Conservation (phyloP, 257 asterid genomes). For the Nicotiana noctiflora region DNA sequence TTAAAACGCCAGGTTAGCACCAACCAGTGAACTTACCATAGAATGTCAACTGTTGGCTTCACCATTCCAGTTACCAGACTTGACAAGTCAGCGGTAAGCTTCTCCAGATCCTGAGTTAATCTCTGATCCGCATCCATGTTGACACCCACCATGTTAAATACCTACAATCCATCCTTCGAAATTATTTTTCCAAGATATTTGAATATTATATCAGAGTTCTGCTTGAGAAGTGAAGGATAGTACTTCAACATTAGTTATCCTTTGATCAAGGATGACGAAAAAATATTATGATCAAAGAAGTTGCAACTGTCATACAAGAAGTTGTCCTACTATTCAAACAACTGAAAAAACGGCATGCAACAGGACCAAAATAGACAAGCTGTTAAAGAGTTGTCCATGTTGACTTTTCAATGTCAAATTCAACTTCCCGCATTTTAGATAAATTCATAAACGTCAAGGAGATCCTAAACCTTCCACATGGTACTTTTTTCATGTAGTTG, state of each 20-base stretch:
- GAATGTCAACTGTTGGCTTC: constrained; percentile 93
- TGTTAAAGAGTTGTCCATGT: neutral
- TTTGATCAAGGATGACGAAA: neutral
- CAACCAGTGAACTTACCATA: constrained; percentile 50
- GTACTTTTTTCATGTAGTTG: constrained; percentile 1
- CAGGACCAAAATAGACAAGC: neutral
- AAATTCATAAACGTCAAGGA: neutral
- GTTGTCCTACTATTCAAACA: neutral
- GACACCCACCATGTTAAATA: constrained; percentile 58
- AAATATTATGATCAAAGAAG: neutral
- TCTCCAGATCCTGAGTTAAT: constrained; percentile 95
- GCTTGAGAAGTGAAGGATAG: neutral
- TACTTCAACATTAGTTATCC: constrained; percentile 5
- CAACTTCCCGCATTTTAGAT: neutral
- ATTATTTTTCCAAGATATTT: neutral
- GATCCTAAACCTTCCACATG: neutral
- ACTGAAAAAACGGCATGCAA: neutral
- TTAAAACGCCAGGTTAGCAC: constrained; percentile 2
- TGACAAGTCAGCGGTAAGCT: constrained; percentile 83
- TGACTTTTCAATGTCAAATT: neutral
- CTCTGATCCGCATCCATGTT: constrained; percentile 95
- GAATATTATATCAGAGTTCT: neutral
- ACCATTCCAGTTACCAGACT: constrained; percentile 99
- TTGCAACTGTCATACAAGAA: neutral
- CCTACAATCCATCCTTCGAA: constrained; percentile 32